These are phyloP conservation scores for Gnaphalium uliginosum DNA, from an alignment of 129 eudicot genomes.

Conservation along the genomic window DNA sequence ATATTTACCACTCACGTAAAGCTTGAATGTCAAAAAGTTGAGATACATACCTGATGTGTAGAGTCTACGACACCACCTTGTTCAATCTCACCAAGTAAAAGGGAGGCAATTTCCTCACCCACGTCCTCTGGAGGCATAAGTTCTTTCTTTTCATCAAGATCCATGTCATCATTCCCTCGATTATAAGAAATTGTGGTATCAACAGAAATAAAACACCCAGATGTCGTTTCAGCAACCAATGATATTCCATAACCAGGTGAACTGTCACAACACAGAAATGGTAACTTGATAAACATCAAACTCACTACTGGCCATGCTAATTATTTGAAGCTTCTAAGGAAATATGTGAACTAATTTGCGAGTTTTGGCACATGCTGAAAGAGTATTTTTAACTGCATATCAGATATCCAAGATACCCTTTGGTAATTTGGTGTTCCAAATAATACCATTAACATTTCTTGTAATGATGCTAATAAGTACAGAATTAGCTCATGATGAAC, in stretches of 20 bases:
- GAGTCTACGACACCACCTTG: conserved; percentile 98
- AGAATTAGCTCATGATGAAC: not conserved
- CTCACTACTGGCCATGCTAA: not conserved
- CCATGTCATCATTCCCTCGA: conserved; percentile 58
- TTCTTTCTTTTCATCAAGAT: conserved; percentile 69
- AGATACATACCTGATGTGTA: conserved; percentile 79
- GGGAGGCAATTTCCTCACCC: conserved; percentile 80
- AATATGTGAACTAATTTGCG: not conserved
- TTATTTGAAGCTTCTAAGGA: not conserved
- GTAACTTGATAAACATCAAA: not conserved
- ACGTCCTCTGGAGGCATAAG: conserved; percentile 76
- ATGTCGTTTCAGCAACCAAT: conserved; percentile 84
- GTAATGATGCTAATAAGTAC: not conserved
- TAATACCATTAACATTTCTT: conserved; percentile 2
- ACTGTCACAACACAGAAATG: conserved; percentile 34
- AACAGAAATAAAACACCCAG: conserved; percentile 82
- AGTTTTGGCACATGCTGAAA: not conserved
- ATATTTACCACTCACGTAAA: not conserved
- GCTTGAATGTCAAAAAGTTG: not conserved
- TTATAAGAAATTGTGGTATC: conserved; percentile 71
- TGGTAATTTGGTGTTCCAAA: not conserved
- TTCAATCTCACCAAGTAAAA: conserved; percentile 72
- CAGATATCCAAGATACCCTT: conserved; percentile 7
- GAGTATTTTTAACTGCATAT: not conserved
- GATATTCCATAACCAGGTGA: conserved; percentile 98